These are phyloP conservation scores for Saccharomycopsis hybrid DNA, from an alignment of 1,139 yeast species.

Conservation along the genomic window DNA sequence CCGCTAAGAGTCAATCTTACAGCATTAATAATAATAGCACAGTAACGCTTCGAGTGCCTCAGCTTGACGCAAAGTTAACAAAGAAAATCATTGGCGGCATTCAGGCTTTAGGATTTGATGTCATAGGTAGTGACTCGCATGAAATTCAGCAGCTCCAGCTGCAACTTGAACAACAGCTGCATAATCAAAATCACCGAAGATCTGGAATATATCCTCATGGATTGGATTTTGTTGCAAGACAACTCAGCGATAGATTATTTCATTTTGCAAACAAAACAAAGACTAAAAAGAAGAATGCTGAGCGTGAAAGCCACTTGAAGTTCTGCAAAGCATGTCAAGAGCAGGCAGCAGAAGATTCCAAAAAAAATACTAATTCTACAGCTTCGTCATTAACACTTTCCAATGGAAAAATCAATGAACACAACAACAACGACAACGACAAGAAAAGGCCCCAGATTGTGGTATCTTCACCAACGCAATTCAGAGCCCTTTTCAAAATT, in stretches of 20 bases:
- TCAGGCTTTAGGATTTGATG: neutral
- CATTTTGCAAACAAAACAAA: too few relatives aligned
- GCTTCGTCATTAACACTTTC: conserved; percentile 10
- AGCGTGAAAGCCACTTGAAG: neutral
- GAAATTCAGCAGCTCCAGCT: too few relatives aligned
- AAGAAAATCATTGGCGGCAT: neutral
- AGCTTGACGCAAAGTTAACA: neutral
- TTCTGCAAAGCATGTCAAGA: neutral
- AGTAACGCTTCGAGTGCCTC: neutral
- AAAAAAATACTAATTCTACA: neutral
- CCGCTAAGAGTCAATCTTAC: neutral
- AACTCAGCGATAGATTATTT: neutral
- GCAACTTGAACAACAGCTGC: too few relatives aligned
- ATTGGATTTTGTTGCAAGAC: neutral
- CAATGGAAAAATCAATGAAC: conserved; percentile 11
- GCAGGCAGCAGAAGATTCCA: neutral
- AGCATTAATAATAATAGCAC: too few relatives aligned
- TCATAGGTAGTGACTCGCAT: too few relatives aligned
- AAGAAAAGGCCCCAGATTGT: too few relatives aligned
- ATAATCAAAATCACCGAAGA: too few relatives aligned
- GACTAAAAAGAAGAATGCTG: neutral
- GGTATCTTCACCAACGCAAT: conserved; percentile 27
- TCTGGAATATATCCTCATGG: too few relatives aligned
- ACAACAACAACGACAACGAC: too few relatives aligned
- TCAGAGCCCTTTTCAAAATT: conserved; percentile 48